Evolutionary conservation across 257 asterid genomes (phyloP).

Genomic region (Anisodus tanguticus): DNA sequence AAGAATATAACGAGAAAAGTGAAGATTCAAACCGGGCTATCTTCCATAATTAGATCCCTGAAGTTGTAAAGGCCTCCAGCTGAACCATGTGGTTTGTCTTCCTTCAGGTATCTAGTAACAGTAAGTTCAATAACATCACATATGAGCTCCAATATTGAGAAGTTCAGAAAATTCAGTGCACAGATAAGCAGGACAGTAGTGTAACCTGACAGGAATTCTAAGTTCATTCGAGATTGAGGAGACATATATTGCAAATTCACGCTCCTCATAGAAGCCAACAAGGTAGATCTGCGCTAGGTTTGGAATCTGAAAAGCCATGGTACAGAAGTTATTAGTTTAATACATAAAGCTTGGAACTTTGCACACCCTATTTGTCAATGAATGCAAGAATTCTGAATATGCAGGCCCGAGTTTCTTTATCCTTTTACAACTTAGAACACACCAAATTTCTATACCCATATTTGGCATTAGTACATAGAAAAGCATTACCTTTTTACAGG

Average conservation of each 20-base stretch:
- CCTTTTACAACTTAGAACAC: not conserved
- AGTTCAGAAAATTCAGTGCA: not conserved
- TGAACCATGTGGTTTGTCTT: constrained; percentile 91
- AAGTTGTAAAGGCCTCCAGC: constrained; percentile 84
- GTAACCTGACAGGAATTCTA: constrained; percentile 78
- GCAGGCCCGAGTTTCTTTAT: too few species aligned
- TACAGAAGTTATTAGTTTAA: not conserved
- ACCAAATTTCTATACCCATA: not conserved
- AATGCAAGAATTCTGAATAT: not conserved
- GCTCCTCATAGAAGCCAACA: constrained; percentile 93
- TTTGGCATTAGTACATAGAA: not conserved
- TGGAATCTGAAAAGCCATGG: constrained; percentile 64
- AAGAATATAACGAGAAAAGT: constrained; percentile 20
- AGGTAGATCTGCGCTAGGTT: constrained; percentile 88
- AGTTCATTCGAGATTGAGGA: constrained; percentile 84
- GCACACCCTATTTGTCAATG: not conserved
- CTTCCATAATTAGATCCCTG: constrained; percentile 87
- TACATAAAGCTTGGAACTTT: not conserved
- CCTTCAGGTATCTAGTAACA: constrained; percentile 69
- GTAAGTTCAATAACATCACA: constrained; percentile 17
- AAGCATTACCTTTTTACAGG: constrained; percentile 73
- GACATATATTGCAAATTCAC: constrained; percentile 84
- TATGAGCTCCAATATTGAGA: constrained; percentile 3
- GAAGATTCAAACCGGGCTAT: constrained; percentile 62
- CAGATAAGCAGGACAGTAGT: not conserved